phyloP scores from a whole-genome alignment of 2,329 filamentous ascomycete genomes.

The Fusarium acutatum region DNA sequence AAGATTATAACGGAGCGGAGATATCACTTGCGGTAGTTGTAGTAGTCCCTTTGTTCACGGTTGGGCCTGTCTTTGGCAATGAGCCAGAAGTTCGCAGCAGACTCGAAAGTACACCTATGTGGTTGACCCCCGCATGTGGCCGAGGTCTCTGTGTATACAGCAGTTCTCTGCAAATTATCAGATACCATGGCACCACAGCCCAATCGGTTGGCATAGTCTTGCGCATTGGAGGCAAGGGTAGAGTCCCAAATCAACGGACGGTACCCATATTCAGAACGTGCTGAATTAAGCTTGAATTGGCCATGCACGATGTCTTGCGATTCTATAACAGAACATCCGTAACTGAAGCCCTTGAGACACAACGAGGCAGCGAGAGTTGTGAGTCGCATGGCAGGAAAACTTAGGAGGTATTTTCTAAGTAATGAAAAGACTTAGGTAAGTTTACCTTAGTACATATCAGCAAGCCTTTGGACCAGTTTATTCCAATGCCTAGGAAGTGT shows the following conservation, averaged over 20 bases:
- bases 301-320: neutral
- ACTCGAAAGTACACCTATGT: neutral
- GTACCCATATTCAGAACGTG: neutral
- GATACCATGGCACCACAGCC: neutral
- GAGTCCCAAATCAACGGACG: neutral
- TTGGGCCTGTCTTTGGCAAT: neutral
- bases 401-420: neutral
- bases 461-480: neutral
- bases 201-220: neutral
- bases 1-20: neutral
- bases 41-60: neutral
- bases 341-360: neutral
- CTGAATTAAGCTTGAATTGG: neutral
- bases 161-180: neutral
- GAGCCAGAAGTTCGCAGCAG: neutral
- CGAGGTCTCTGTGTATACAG: neutral
- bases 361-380: neutral
- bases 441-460: neutral
- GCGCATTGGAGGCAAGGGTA: neutral
- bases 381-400: neutral
- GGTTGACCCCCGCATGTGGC: neutral
- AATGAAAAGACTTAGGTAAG: neutral
- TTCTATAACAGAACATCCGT: neutral
- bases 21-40: neutral
- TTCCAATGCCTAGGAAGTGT: neutral